A percentile compares a stretch with the other conserved stretches of the same genome.
Conservation (phyloP, 2,329 filamentous ascomycete species). For the Pezicula carpinea region DNA sequence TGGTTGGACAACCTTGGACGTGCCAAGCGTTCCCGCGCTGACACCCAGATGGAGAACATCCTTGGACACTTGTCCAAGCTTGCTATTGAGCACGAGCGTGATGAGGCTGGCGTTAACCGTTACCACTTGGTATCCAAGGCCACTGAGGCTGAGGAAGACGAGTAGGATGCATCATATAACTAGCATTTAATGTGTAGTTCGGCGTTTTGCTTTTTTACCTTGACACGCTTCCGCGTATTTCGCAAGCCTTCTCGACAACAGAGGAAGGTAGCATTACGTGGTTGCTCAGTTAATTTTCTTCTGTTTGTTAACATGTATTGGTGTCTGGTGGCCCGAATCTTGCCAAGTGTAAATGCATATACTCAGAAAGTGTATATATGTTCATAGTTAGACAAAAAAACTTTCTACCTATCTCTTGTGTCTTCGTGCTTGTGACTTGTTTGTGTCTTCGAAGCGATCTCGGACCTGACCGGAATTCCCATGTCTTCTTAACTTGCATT, state of each 20-base stretch:
- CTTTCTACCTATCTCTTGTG: not conserved
- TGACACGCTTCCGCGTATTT: not conserved
- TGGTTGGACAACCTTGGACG: conserved; percentile 59
- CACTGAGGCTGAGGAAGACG: conserved; percentile 27
- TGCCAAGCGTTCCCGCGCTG: conserved; percentile 55
- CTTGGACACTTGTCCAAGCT: conserved; percentile 61
- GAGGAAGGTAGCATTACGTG: no score
- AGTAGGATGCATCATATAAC: conserved; percentile 17
- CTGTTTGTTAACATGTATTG: not conserved
- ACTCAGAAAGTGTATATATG: conserved; percentile 4
- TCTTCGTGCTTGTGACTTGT: not conserved
- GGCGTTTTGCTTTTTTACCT: not conserved
- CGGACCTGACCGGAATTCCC: not conserved
- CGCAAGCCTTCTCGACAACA: no score
- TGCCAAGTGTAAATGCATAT: not conserved
- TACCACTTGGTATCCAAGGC: conserved; percentile 24
- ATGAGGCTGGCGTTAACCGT: conserved; percentile 34
- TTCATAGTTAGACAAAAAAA: not conserved
- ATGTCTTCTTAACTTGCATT: not conserved
- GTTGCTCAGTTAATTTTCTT: not conserved
- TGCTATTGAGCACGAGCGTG: conserved; percentile 52
- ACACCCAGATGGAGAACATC: conserved; percentile 63
- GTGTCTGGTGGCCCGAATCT: not conserved
- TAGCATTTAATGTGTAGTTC: not conserved
- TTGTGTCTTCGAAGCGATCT: no score